Percentiles rank a stretch among this genome's conserved stretches.
Evolutionary conservation across 2,329 filamentous ascomycete genomes (phyloP).

Genomic region (Aspergillus fructus): DNA sequence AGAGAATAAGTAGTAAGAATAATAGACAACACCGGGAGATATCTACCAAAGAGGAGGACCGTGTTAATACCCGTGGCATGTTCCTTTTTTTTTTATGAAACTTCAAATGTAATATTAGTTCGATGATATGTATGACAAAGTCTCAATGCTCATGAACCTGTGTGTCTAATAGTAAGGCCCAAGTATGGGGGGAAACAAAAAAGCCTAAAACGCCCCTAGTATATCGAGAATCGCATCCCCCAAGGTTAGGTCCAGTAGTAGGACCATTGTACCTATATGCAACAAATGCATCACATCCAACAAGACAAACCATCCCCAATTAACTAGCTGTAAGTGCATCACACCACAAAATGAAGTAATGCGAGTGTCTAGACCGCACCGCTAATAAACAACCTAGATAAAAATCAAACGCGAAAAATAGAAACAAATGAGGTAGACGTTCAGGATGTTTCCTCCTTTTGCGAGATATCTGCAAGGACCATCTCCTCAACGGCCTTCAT

Average conservation of each 20-base stretch:
- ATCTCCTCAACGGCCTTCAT: constrained; percentile 51
- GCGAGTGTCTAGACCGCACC: not conserved
- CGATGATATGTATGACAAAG: constrained; percentile 4
- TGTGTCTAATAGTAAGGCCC: not conserved
- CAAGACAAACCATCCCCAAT: not conserved
- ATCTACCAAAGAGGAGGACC: not conserved
- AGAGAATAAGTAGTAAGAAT: constrained; percentile 15
- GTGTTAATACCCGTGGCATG: constrained; percentile 7
- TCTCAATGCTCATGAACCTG: constrained; percentile 1
- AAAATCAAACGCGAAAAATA: not conserved
- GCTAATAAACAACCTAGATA: not conserved
- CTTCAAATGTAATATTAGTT: constrained; percentile 8
- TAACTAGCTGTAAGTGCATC: not conserved
- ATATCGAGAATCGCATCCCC: not conserved
- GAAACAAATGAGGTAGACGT: not conserved
- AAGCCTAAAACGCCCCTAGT: constrained; percentile 6
- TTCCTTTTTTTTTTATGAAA: not conserved
- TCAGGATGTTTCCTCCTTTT: constrained; percentile 15
- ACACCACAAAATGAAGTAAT: not conserved
- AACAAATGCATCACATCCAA: not conserved
- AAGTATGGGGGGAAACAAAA: not conserved
- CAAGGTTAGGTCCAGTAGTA: not conserved
- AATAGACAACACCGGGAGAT: not conserved
- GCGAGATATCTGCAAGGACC: constrained; percentile 45
- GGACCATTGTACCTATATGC: not conserved